Evolutionary conservation across 75 land plant species (phyloP).

Genomic region (Chamaecyparis obtusa): DNA sequence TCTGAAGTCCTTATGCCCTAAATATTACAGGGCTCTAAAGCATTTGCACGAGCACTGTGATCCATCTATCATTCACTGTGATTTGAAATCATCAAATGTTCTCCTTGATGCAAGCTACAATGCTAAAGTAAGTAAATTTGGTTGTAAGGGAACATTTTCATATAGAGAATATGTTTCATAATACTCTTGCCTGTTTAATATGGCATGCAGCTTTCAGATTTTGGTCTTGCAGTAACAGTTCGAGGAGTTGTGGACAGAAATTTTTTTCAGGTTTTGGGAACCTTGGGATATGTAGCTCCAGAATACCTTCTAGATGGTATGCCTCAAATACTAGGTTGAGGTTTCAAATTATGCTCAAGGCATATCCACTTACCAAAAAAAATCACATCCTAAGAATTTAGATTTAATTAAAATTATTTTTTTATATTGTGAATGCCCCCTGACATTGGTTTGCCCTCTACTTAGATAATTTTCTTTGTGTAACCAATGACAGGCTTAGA

Average conservation of each 20-base stretch:
- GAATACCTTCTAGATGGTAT: constrained; percentile 41
- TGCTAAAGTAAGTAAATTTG: constrained; percentile 29
- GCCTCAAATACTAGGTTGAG: background rate
- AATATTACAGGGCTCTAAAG: constrained; percentile 33
- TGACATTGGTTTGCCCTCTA: background rate
- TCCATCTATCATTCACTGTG: constrained; percentile 44
- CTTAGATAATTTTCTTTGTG: background rate
- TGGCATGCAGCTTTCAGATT: constrained; percentile 38
- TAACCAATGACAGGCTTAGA: constrained; percentile 16
- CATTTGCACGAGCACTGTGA: constrained; percentile 38
- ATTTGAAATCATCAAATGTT: constrained; percentile 47
- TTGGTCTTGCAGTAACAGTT: constrained; percentile 29
- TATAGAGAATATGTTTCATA: background rate
- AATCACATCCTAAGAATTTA: background rate
- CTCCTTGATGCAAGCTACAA: constrained; percentile 37
- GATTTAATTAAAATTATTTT: background rate
- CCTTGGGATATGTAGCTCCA: constrained; percentile 49
- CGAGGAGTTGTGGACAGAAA: constrained; percentile 10
- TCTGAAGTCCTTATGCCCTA: background rate
- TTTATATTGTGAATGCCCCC: background rate
- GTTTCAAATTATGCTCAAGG: background rate
- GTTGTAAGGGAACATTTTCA: background rate
- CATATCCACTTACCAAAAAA: background rate
- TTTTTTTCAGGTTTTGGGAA: constrained; percentile 31
- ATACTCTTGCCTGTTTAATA: constrained; percentile 1